Percentiles rank a stretch among this genome's conserved stretches.
Evolutionary conservation across 2,329 filamentous ascomycete genomes (phyloP).

Genomic region (Aspergillus arachidicola): DNA sequence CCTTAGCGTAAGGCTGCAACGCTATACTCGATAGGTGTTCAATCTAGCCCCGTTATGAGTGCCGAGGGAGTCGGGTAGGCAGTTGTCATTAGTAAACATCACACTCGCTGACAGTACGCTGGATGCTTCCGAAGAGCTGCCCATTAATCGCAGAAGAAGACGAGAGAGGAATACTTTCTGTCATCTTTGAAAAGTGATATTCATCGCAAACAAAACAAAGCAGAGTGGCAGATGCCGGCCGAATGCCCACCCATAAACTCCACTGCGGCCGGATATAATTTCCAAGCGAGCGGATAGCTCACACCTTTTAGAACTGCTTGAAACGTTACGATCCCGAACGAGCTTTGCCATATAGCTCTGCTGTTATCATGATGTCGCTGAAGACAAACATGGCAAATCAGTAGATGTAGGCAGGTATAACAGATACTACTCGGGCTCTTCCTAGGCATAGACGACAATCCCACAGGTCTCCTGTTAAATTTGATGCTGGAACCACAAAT

Average conservation of each 20-base stretch:
- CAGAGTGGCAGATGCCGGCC: background rate
- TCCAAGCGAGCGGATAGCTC: conserved; percentile 13
- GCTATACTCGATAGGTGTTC: background rate
- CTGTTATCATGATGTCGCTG: background rate
- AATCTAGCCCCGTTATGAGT: background rate
- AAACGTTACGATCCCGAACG: background rate
- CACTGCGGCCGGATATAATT: conserved; percentile 12
- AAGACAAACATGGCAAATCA: background rate
- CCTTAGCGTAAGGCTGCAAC: background rate
- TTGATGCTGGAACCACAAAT: background rate
- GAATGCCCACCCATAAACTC: background rate
- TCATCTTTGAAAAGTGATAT: background rate
- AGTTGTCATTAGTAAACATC: background rate
- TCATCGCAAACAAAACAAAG: background rate
- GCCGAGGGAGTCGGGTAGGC: background rate
- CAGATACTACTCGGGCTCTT: background rate
- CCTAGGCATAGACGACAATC: background rate
- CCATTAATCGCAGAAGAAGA: background rate
- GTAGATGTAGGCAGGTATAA: background rate
- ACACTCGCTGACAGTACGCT: background rate
- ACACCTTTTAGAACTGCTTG: background rate
- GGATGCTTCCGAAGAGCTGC: background rate
- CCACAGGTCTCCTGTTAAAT: background rate
- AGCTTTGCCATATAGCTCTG: background rate
- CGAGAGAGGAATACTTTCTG: background rate